Evolutionary conservation across 805 yeast genomes (phyloP).

Genomic region (Spencermartinsiella europaea): DNA sequence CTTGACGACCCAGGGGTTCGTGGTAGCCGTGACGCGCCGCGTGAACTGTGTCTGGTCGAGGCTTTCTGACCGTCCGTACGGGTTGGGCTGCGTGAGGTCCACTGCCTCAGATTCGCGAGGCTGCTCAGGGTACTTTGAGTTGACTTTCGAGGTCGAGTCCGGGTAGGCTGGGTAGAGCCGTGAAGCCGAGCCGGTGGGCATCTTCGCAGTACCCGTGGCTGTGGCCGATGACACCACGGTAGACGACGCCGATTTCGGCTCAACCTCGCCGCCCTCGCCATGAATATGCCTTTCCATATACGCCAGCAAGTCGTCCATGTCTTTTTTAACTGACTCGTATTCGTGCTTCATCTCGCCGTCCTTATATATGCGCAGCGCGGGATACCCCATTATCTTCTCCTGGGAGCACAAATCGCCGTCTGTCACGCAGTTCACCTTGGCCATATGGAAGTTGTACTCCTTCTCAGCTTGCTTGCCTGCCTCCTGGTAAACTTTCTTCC

Average conservation of each 20-base stretch:
- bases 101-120: slow-evolving; percentile 3
- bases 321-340: not conserved
- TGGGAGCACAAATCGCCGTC: slow-evolving; percentile 79
- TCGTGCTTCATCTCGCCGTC: slow-evolving; percentile 26
- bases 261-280: slow-evolving; percentile 10
- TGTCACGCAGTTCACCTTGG: slow-evolving; percentile 78
- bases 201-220: slow-evolving; percentile 7
- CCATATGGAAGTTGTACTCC: slow-evolving; percentile 49
- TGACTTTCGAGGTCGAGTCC: slow-evolving; percentile 8
- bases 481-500: slow-evolving; percentile 48
- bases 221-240: slow-evolving; percentile 1
- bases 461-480: slow-evolving; percentile 38
- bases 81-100: slow-evolving; percentile 21
- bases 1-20: slow-evolving; percentile 37
- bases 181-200: not conserved
- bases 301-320: not conserved
- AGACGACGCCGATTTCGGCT: slow-evolving; percentile 10
- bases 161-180: slow-evolving; percentile 10
- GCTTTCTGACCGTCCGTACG: slow-evolving; percentile 32
- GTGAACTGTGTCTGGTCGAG: slow-evolving; percentile 28
- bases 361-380: slow-evolving; percentile 59
- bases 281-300: not conserved
- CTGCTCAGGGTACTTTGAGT: slow-evolving; percentile 9
- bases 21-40: slow-evolving; percentile 23
- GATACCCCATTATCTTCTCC: slow-evolving; percentile 62